phyloP scores from a whole-genome alignment of 2,329 filamentous ascomycete genomes.

The Monilinia fructigena region DNA sequence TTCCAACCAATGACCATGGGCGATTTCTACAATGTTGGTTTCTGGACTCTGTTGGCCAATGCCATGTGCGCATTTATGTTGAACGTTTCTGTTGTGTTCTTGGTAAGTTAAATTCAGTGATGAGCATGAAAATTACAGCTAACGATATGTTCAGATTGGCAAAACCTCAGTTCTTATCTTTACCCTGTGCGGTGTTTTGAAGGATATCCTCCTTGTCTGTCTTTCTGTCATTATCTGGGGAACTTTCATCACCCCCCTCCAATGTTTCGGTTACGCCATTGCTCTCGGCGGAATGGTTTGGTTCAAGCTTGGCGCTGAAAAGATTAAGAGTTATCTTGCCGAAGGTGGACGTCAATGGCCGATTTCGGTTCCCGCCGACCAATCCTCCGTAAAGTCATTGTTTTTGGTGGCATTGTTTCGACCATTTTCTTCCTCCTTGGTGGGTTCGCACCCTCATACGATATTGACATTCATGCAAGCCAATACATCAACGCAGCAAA shows the following conservation, averaged over 20 bases:
- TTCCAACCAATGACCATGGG: conserved; percentile 66
- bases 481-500: conserved; percentile 37
- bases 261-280: conserved; percentile 82
- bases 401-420: conserved; percentile 63
- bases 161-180: conserved; percentile 84
- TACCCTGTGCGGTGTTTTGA: conserved; percentile 82
- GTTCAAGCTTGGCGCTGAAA: conserved; percentile 83
- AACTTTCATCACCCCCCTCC: conserved; percentile 69
- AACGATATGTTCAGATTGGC: conserved; percentile 62
- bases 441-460: conserved; percentile 61
- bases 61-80: conserved; percentile 76
- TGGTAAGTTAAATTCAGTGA: conserved; percentile 56
- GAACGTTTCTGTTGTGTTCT: conserved; percentile 82
- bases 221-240: conserved; percentile 81
- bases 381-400: conserved; percentile 71
- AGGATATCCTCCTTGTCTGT: conserved; percentile 79
- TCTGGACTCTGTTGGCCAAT: conserved; percentile 71
- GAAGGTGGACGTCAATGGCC: conserved; percentile 74
- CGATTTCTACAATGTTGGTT: conserved; percentile 71
- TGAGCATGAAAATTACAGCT: background rate
- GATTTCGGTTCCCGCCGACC: conserved; percentile 80
- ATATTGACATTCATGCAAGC: conserved; percentile 48
- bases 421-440: conserved; percentile 69
- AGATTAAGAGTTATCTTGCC: conserved; percentile 74
- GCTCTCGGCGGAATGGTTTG: conserved; percentile 76